A percentile compares a stretch with the other conserved stretches of the same genome.
Conservation (phyloP, 2,329 filamentous ascomycete genomes). For the Aureobasidium melanogenum region DNA sequence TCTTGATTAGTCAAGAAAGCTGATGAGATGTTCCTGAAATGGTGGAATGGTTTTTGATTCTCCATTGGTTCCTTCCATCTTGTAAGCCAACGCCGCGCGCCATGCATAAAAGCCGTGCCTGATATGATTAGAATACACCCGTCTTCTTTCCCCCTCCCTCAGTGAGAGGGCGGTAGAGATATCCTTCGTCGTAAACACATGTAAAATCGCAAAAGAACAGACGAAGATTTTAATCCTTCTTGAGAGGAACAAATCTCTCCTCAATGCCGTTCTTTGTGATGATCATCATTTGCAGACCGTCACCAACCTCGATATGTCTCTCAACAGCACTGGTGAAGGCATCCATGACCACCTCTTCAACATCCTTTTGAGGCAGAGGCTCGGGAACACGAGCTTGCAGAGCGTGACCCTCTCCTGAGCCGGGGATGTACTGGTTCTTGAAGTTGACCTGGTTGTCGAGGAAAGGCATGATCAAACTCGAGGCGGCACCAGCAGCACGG, state of each 20-base stretch:
- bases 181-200: conserved; percentile 9
- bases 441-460: conserved; percentile 99
- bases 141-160: neutral
- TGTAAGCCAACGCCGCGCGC: conserved; percentile 14
- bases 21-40: neutral
- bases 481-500: conserved; percentile 78
- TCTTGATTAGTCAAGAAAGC: neutral
- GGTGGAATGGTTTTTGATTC: conserved; percentile 2
- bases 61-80: neutral
- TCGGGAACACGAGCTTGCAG: conserved; percentile 60
- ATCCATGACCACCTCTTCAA: conserved; percentile 86
- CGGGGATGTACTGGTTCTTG: conserved; percentile 95
- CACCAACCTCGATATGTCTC: conserved; percentile 94
- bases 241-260: conserved; percentile 75
- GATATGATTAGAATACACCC: conserved; percentile 7
- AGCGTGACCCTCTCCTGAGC: conserved; percentile 73
- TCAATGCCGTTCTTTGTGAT: conserved; percentile 83
- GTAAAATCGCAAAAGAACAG: neutral
- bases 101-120: conserved; percentile 12
- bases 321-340: conserved; percentile 97
- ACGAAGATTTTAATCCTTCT: conserved; percentile 59
- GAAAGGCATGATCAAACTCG: conserved; percentile 94
- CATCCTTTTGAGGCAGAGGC: conserved; percentile 62
- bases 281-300: conserved; percentile 89
- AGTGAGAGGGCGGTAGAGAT: neutral